Evolutionary conservation across 2,329 filamentous ascomycete genomes (phyloP).

Genomic region (Talaromyces marneffei): DNA sequence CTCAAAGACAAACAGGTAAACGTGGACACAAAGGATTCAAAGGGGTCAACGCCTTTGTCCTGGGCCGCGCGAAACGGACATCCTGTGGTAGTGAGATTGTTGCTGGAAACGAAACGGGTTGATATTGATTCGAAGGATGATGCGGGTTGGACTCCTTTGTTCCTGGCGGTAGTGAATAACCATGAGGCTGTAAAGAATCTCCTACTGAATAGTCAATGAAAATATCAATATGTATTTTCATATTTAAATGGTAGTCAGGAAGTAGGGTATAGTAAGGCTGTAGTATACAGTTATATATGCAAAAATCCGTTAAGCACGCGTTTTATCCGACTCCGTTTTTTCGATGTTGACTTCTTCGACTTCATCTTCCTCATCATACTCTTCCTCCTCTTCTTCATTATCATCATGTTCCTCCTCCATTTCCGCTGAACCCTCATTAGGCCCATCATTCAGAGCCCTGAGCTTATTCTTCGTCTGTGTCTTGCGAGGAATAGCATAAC

Average conservation of each 20-base stretch:
- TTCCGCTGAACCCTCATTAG: background rate
- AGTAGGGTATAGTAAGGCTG: background rate
- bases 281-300: background rate
- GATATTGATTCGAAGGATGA: background rate
- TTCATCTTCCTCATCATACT: background rate
- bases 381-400: background rate
- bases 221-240: background rate
- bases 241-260: background rate
- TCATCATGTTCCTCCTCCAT: background rate
- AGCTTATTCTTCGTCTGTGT: background rate
- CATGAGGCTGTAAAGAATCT: background rate
- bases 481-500: constrained; percentile 3
- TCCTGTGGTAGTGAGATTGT: background rate
- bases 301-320: background rate
- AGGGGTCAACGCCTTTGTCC: constrained; percentile 2
- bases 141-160: background rate
- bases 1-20: background rate
- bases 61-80: background rate
- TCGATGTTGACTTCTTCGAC: background rate
- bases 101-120: background rate
- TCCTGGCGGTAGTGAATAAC: background rate
- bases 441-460: background rate
- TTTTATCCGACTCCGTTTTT: background rate
- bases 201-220: background rate
- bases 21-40: background rate